phyloP scores from a whole-genome alignment of 2,329 filamentous ascomycete genomes.

The Bertia moriformis region DNA sequence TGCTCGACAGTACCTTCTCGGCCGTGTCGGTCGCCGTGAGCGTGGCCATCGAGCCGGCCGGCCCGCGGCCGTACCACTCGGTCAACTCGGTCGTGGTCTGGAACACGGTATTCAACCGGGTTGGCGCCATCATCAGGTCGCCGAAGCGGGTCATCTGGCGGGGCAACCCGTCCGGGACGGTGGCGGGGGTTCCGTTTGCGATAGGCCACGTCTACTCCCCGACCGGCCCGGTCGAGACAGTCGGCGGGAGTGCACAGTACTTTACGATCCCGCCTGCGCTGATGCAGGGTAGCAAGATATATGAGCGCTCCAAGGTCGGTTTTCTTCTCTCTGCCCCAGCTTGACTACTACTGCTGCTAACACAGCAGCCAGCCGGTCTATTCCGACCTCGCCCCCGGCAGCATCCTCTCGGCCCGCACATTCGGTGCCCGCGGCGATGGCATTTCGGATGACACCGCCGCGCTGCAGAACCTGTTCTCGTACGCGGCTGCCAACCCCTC shows the following conservation, averaged over 20 bases:
- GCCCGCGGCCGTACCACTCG: too few species aligned
- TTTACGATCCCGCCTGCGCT: slow-evolving; percentile 34
- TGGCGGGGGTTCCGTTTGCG: slow-evolving; percentile 31
- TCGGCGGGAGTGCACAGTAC: slow-evolving; percentile 28
- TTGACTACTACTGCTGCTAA: too few species aligned
- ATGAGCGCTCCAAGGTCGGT: slow-evolving; percentile 63
- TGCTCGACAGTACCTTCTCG: background rate
- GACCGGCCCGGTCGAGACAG: slow-evolving; percentile 24
- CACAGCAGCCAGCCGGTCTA: too few species aligned
- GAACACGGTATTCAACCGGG: slow-evolving; percentile 27
- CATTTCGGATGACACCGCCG: slow-evolving; percentile 2
- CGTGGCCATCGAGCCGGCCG: slow-evolving; percentile 3
- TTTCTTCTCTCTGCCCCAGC: too few species aligned
- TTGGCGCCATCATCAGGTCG: slow-evolving; percentile 25
- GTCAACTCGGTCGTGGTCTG: slow-evolving; percentile 31
- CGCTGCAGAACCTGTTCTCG: slow-evolving; percentile 11
- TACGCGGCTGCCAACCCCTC: slow-evolving; percentile 21
- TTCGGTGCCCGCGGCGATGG: slow-evolving; percentile 4
- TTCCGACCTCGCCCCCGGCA: too few species aligned
- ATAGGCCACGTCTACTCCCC: slow-evolving; percentile 50
- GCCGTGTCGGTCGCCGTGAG: background rate
- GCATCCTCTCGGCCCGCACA: too few species aligned
- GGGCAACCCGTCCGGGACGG: slow-evolving; percentile 29
- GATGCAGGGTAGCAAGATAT: slow-evolving; percentile 38
- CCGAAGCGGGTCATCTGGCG: slow-evolving; percentile 35